phyloP scores from a whole-genome alignment of 257 asterid species.

The Fraxinus cuspidata region DNA sequence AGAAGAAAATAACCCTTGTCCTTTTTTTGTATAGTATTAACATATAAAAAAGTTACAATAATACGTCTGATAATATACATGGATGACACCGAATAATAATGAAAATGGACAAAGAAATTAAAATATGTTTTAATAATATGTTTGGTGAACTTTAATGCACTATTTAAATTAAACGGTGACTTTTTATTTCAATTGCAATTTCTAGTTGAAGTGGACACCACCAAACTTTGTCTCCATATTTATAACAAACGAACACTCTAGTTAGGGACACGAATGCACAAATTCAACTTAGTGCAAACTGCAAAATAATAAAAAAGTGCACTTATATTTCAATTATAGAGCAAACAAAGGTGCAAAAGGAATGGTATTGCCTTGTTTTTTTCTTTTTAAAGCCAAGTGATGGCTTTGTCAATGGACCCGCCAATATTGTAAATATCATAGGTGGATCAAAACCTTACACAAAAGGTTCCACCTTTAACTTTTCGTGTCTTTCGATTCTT shows the following conservation, averaged over 20 bases:
- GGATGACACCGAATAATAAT: neutral
- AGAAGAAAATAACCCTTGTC: neutral
- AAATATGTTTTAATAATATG: neutral
- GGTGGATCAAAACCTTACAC: neutral
- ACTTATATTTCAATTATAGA: neutral
- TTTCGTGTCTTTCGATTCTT: neutral
- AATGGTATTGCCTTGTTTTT: neutral
- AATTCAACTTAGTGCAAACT: neutral
- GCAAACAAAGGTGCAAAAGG: neutral
- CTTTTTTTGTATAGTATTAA: too few species aligned
- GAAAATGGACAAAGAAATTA: too few species aligned
- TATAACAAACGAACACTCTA: neutral
- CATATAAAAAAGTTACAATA: too few species aligned
- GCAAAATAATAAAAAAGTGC: neutral
- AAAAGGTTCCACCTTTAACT: neutral
- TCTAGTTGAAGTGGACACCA: neutral
- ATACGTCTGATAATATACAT: too few species aligned
- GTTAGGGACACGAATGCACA: neutral
- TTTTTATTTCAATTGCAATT: neutral
- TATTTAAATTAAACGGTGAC: neutral
- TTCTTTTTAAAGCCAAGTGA: neutral
- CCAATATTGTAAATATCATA: neutral
- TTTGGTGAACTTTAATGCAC: neutral
- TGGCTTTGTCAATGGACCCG: neutral
- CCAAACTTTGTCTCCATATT: neutral